Conservation (phyloP, 345 rosid species). For the Dipteronia dyeriana region DNA sequence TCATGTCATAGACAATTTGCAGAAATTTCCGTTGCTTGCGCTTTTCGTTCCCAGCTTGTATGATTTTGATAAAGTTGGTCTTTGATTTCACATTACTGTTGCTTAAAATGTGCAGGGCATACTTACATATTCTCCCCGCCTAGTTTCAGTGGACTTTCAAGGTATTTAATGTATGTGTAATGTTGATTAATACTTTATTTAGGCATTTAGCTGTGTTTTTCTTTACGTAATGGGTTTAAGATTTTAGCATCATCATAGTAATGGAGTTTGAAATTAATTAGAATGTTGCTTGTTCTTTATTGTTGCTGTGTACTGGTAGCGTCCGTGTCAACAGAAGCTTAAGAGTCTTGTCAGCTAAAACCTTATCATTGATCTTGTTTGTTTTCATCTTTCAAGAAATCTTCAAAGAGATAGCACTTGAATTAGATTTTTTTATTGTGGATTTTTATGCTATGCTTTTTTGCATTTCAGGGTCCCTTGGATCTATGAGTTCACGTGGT, state of each 20-base stretch:
- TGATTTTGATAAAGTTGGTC: not conserved
- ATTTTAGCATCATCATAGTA: not conserved
- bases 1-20: too few relatives aligned
- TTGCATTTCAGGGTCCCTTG: conserved; percentile 72
- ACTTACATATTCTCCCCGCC: conserved; percentile 79
- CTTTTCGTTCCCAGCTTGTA: not conserved
- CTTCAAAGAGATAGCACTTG: not conserved
- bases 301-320: not conserved
- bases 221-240: not conserved
- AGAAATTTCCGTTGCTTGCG: not conserved
- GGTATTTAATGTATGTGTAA: conserved; percentile 42
- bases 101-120: conserved; percentile 53
- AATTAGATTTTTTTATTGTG: not conserved
- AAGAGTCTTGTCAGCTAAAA: not conserved
- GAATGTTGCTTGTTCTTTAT: not conserved
- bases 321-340: not conserved
- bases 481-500: conserved; percentile 75
- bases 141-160: conserved; percentile 73
- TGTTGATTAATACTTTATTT: not conserved
- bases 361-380: conserved; percentile 5
- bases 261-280: not conserved
- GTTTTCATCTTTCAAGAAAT: not conserved
- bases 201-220: not conserved
- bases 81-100: not conserved
- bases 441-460: conserved; percentile 14